Percentiles rank a stretch among this genome's conserved stretches.
These are phyloP conservation scores for Monosporascus sp. DNA, from an alignment of 2,329 filamentous ascomycete species.

Conservation along the genomic window DNA sequence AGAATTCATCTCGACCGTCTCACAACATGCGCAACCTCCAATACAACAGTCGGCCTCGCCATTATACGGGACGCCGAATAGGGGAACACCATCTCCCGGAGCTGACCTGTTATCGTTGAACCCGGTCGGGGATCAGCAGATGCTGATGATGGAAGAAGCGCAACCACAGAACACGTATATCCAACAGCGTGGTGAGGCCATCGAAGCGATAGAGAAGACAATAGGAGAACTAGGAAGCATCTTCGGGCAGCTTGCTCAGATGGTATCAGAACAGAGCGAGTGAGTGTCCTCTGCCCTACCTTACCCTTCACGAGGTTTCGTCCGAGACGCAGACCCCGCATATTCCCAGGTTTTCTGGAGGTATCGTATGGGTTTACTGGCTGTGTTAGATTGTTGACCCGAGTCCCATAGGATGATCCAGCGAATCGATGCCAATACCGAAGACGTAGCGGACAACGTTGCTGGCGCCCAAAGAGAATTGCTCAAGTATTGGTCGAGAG, in stretches of 20 bases:
- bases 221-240: constrained; percentile 89
- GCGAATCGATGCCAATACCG: constrained; percentile 93
- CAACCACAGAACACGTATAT: constrained; percentile 84
- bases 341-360: no score
- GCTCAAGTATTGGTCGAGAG: constrained; percentile 93
- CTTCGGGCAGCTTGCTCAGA: constrained; percentile 88
- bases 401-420: constrained; percentile 72
- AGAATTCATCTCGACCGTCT: constrained; percentile 91
- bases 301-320: not conserved
- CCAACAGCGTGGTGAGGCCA: constrained; percentile 87
- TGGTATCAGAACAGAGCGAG: constrained; percentile 92
- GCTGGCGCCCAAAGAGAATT: constrained; percentile 90
- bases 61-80: constrained; percentile 72
- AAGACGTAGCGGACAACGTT: constrained; percentile 98
- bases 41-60: constrained; percentile 75
- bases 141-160: constrained; percentile 91
- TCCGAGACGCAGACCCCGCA: no score
- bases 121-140: constrained; percentile 77
- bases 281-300: not conserved
- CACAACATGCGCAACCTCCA: constrained; percentile 65
- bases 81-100: constrained; percentile 61
- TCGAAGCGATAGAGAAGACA: constrained; percentile 93
- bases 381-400: not conserved
- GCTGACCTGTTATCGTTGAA: constrained; percentile 79
- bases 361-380: no score